Conservation (phyloP, 2,329 filamentous ascomycete genomes). For the Onygenales sp. region DNA sequence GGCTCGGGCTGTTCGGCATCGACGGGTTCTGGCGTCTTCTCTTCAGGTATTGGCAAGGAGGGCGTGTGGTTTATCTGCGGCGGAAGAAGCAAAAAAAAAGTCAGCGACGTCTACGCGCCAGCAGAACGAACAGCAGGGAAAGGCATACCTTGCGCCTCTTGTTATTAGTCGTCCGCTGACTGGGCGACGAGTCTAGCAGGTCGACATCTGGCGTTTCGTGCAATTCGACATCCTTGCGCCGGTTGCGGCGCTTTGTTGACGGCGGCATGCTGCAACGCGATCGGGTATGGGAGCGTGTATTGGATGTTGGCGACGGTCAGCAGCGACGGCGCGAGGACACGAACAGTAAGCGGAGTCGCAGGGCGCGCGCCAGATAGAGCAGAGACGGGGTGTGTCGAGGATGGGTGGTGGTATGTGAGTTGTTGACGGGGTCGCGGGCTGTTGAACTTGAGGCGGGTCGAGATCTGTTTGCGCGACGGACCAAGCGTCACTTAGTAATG, state of each 20-base stretch:
- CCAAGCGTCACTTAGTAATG: too few species aligned
- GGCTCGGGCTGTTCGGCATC: slow-evolving; percentile 23
- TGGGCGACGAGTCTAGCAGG: slow-evolving; percentile 38
- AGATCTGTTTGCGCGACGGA: too few species aligned
- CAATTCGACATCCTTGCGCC: slow-evolving; percentile 36
- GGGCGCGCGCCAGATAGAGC: too few species aligned
- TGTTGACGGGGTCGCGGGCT: too few species aligned
- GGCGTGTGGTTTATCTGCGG: slow-evolving; percentile 22
- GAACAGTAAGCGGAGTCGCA: too few species aligned
- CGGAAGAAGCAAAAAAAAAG: neutral
- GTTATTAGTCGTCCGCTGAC: slow-evolving; percentile 27
- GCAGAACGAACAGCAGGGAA: slow-evolving; percentile 1
- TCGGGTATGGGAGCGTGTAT: too few species aligned
- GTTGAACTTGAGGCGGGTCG: too few species aligned
- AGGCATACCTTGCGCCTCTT: slow-evolving; percentile 40
- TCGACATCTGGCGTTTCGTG: slow-evolving; percentile 38
- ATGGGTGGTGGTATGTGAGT: too few species aligned
- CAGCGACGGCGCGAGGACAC: too few species aligned
- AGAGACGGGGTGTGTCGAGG: too few species aligned
- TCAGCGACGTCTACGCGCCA: neutral
- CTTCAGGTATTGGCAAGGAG: slow-evolving; percentile 20
- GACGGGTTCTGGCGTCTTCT: slow-evolving; percentile 24
- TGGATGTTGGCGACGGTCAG: too few species aligned
- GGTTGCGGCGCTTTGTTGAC: slow-evolving; percentile 35
- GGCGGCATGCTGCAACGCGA: slow-evolving; percentile 27